Evolutionary conservation across 108 stramenopile genomes (phyloP).

Genomic region (Cylindrotheca closterium): DNA sequence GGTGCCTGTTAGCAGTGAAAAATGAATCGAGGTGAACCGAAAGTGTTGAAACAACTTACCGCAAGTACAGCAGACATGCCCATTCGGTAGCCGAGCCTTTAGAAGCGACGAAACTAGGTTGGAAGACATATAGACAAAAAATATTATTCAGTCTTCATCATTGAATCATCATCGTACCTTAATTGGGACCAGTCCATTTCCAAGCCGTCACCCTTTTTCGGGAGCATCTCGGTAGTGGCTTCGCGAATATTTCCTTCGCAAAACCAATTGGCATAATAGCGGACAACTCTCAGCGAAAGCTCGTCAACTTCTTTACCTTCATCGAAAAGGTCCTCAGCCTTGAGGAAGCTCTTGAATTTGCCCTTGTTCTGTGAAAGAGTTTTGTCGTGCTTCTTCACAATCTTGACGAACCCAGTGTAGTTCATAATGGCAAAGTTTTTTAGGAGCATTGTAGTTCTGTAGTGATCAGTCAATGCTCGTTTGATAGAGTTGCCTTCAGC

Average conservation of each 20-base stretch:
- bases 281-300: constrained; percentile 49
- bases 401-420: constrained; percentile 92
- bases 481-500: constrained; percentile 70
- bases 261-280: constrained; percentile 81
- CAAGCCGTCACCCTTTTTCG: constrained; percentile 87
- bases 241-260: constrained; percentile 80
- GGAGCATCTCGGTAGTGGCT: constrained; percentile 86
- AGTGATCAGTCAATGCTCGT: constrained; percentile 75
- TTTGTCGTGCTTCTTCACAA: constrained; percentile 93
- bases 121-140: not conserved
- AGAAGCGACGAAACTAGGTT: not conserved
- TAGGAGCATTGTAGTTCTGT: constrained; percentile 74
- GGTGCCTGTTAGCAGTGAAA: too few relatives aligned
- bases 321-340: constrained; percentile 48
- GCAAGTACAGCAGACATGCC: constrained; percentile 90
- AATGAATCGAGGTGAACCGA: too few relatives aligned
- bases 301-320: constrained; percentile 67
- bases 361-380: constrained; percentile 61
- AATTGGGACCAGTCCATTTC: constrained; percentile 92
- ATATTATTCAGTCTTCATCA: not conserved
- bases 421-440: constrained; percentile 90
- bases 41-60: not conserved
- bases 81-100: constrained; percentile 74
- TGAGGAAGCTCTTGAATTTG: constrained; percentile 43
- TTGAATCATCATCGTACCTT: constrained; percentile 23